Evolutionary conservation across 2,329 filamentous ascomycete species (phyloP).

Genomic region (Trichoderma sp.): DNA sequence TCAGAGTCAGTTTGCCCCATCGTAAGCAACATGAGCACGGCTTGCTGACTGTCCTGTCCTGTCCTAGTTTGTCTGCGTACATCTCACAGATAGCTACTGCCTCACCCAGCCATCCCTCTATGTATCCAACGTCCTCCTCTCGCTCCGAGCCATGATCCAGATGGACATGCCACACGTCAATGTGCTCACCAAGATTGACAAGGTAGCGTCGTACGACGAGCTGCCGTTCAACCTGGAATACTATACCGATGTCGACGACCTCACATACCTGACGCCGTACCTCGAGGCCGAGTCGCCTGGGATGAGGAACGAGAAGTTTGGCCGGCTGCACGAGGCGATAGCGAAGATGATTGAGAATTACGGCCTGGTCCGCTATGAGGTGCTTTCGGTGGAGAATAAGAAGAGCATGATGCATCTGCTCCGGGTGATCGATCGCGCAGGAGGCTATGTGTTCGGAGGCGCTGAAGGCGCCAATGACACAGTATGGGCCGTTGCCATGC

Average conservation of each 20-base stretch:
- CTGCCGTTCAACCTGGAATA: constrained; percentile 95
- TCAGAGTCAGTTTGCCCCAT: constrained; percentile 66
- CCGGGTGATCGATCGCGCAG: constrained; percentile 85
- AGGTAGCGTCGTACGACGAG: constrained; percentile 79
- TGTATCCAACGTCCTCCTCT: constrained; percentile 89
- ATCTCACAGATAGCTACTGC: constrained; percentile 92
- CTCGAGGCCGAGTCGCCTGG: constrained; percentile 77
- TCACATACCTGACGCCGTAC: constrained; percentile 78
- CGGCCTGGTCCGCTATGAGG: constrained; percentile 87
- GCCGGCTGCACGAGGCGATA: constrained; percentile 81
- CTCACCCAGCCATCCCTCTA: constrained; percentile 92
- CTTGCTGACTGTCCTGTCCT: constrained; percentile 30
- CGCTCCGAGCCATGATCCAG: constrained; percentile 94
- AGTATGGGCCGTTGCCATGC: constrained; percentile 96
- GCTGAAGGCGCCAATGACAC: constrained; percentile 92
- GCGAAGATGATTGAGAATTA: constrained; percentile 87
- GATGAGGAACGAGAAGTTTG: constrained; percentile 73
- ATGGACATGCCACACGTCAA: constrained; percentile 97
- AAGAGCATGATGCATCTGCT: constrained; percentile 93
- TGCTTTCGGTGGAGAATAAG: constrained; percentile 93
- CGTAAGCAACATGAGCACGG: not conserved
- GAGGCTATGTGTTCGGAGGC: constrained; percentile 88
- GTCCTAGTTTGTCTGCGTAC: constrained; percentile 81
- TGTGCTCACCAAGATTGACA: constrained; percentile 97
- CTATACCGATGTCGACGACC: constrained; percentile 95